Percentiles rank a stretch among this genome's conserved stretches.
These are phyloP conservation scores for Torulaspora maleeae DNA, from an alignment of 805 yeast genomes.

Conservation along the genomic window DNA sequence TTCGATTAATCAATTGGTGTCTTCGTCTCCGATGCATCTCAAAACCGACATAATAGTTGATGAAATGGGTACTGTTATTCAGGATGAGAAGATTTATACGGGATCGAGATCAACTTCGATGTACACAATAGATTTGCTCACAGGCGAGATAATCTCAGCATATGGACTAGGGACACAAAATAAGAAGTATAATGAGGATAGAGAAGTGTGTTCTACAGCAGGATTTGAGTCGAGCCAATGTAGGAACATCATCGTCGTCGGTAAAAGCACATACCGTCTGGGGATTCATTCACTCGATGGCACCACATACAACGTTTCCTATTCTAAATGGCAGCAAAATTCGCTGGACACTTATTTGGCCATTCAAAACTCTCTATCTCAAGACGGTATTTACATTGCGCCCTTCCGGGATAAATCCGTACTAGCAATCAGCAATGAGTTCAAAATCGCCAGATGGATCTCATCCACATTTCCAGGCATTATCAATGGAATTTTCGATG, in stretches of 20 bases:
- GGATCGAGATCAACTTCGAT: conserved; percentile 76
- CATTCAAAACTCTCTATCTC: conserved; percentile 48
- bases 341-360: conserved; percentile 59
- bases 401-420: conserved; percentile 80
- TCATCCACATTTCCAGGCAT: conserved; percentile 60
- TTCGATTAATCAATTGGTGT: conserved; percentile 67
- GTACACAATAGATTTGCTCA: conserved; percentile 63
- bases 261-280: conserved; percentile 67
- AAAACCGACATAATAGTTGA: conserved; percentile 44
- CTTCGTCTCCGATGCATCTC: conserved; percentile 80
- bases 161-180: conserved; percentile 53
- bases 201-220: conserved; percentile 12
- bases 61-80: conserved; percentile 32
- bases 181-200: conserved; percentile 19
- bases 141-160: conserved; percentile 67
- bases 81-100: conserved; percentile 77
- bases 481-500: conserved; percentile 76
- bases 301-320: conserved; percentile 79
- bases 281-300: conserved; percentile 71
- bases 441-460: conserved; percentile 78
- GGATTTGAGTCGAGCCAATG: conserved; percentile 19
- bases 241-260: conserved; percentile 49
- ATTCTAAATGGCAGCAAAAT: conserved; percentile 89
- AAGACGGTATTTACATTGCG: conserved; percentile 72
- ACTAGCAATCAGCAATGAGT: conserved; percentile 63